phyloP scores from a whole-genome alignment of 176 grass and related monocot genomes.

The Hyparrhenia diplandra region DNA sequence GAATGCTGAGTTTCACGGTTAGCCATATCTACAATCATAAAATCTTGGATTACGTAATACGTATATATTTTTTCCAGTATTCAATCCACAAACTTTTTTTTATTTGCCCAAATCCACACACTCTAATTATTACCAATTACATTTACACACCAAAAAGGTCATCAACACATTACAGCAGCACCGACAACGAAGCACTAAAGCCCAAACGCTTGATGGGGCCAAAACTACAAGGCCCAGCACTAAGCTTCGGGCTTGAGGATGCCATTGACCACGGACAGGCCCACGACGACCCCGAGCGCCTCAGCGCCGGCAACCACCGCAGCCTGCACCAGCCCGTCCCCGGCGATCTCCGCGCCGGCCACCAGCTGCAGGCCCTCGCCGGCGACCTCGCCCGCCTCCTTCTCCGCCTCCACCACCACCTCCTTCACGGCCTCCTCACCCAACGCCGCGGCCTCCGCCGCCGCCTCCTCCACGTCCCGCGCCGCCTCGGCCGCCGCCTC shows the following conservation, averaged over 20 bases:
- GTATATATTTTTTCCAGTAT: no score
- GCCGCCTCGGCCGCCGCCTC: slow-evolving; percentile 40
- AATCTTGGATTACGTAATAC: no score
- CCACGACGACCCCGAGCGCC: slow-evolving; percentile 61
- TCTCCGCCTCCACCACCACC: slow-evolving; percentile 19
- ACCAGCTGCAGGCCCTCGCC: slow-evolving; percentile 36
- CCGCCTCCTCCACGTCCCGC: slow-evolving; percentile 45
- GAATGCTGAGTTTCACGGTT: no score
- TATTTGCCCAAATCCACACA: no score
- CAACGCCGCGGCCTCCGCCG: slow-evolving; percentile 44
- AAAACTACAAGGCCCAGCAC: background rate
- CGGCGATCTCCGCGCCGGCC: slow-evolving; percentile 48
- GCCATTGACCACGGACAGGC: slow-evolving; percentile 75
- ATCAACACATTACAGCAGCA: background rate
- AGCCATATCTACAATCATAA: no score
- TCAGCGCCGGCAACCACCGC: slow-evolving; percentile 68
- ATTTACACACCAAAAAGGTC: no score
- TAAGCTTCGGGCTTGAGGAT: slow-evolving; percentile 63
- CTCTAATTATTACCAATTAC: no score
- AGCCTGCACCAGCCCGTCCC: slow-evolving; percentile 72
- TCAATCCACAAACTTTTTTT: no score
- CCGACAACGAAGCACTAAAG: background rate
- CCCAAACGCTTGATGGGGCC: background rate
- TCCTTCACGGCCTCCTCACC: slow-evolving; percentile 46
- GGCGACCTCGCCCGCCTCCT: slow-evolving; percentile 35